Evolutionary conservation across 192 early-diverging fungal genomes (phyloP), one percentile per base, ranked within the genome.

Genomic region (Backusella liffmaniae): DNA sequence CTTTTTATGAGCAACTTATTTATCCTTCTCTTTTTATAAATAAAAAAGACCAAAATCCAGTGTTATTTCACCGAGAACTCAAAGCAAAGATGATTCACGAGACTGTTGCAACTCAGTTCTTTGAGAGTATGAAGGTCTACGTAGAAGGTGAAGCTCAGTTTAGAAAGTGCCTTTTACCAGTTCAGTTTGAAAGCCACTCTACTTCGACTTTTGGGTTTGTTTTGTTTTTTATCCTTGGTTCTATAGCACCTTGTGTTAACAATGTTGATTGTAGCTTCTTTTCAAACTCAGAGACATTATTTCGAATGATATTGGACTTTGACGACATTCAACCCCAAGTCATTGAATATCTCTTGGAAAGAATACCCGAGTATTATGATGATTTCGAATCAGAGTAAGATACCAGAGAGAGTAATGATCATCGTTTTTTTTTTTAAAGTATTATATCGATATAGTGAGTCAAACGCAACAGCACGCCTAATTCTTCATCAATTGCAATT

Each of bases 401-500:
- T 12, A 0, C 8, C 6, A 13, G 29, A 23, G 23, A 34, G 26
- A 8, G 29, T 29, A 32, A 37, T 16, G 26, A 15, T 36, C 30
- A 1, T 56, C 16, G 44, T 6, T 26, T 37, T 53, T 0, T 3
- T 3, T 37, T 53, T 0, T 3, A 0, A 32, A 15, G 4, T 74
- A 46, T 0, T 74, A 3, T 32, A 32, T 32, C 32, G 10, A 13
- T 41, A 29, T 73, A 90, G 86, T 10, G 85, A 85, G 46, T 79
- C 77, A 10, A 85, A 84, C 34, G 85, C 87, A 5, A 80, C 84
- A 7, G 86, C 88, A 21, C 85, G 88, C 18, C 77, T 91, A 49
- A 87, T 94, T 30, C 68, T 95, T 29, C 90, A 92, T 18, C 93
- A 95, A 75, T 69, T 95, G 66, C 85, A 90, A 73, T 94, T 92